A percentile compares a stretch with the other conserved stretches of the same genome.
Evolutionary conservation across 495 filamentous ascomycete species (phyloP).

Genomic region (Xylaria palmicola): DNA sequence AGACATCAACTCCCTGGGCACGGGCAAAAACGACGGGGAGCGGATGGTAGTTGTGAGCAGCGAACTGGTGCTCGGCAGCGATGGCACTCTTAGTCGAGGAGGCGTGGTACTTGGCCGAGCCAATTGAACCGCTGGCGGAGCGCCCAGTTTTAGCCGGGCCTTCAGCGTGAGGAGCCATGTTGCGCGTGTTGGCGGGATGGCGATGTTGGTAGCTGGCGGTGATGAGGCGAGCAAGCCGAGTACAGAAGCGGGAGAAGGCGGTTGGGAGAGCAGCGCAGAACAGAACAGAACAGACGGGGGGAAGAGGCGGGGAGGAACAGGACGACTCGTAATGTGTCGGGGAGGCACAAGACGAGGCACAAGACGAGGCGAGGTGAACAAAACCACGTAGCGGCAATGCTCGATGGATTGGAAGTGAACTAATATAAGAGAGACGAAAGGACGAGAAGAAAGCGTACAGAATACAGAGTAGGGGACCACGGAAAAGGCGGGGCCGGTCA

Average conservation of each 20-base stretch:
- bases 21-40: slow-evolving; percentile 88
- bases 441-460: slow-evolving; percentile 18
- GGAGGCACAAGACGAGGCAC: too few relatives aligned
- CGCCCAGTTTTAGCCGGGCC: slow-evolving; percentile 29
- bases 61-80: slow-evolving; percentile 74
- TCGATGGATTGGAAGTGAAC: slow-evolving; percentile 24
- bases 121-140: slow-evolving; percentile 32
- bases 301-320: too few relatives aligned
- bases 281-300: too few relatives aligned
- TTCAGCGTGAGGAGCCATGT: slow-evolving; percentile 60
- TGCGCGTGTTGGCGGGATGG: too few relatives aligned
- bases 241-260: too few relatives aligned
- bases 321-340: too few relatives aligned
- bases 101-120: slow-evolving; percentile 66
- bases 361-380: too few relatives aligned
- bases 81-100: slow-evolving; percentile 78
- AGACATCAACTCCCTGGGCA: slow-evolving; percentile 81
- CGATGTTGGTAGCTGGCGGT: background rate
- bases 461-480: too few relatives aligned
- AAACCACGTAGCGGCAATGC: too few relatives aligned
- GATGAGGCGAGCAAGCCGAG: background rate
- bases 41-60: slow-evolving; percentile 98
- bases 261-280: too few relatives aligned
- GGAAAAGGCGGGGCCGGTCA: slow-evolving; percentile 29
- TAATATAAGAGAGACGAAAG: slow-evolving; percentile 9